Base-by-base conservation (phyloP, 116 monocot species). In the Posidonia oceanica region DNA sequence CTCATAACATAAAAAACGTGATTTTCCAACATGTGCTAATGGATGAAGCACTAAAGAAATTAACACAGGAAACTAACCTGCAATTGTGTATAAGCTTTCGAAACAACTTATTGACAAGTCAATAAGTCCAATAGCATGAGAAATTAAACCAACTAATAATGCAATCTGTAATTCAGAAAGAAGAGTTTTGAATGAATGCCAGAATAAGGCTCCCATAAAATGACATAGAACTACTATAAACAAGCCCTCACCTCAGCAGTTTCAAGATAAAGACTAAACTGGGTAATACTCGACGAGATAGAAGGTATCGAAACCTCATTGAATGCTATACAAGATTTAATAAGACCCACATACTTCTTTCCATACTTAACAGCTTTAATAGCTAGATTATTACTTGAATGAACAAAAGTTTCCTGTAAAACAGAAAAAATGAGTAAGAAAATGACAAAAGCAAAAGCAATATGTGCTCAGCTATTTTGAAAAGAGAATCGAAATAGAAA, bases 231-330 rank as follows among this genome's bases (percentile, higher is more conserved):
- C 53, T 15, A 38, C 16, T 39, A 1, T n/a, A 62, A 39, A 29
- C 29, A 29, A 61, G 10, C 44, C 66, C 14, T 18, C 44, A 83
- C 83, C 83, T 83, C 83, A 39, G 83, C 76, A 74, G 83, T 79
- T 62, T 79, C 83, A 61, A 83, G 64, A 72, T 71, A 83, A 59
- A 83, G 78, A 72, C 56, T 73, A 61, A 79, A 42, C 39, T 76
- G 70, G 69, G 60, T 66, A 36, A 70, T 40, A 54, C 23, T 57
- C 15, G 64, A 17, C 12, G 69, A 75, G 61, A 79, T 74, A 38
- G 79, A 83, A 54, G 83, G 83, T 54, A 83, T 83, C 67, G 83
- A 76, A 38, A 76, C 76, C 71, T 83, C 83, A 83, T 65, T 79
- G 39, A 83, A 83, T 41, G 83, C 73, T 36, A 83, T 29, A 63